Base-by-base conservation (phyloP, 148 eudicot genomes). In the Vaccinium myrtillus region DNA sequence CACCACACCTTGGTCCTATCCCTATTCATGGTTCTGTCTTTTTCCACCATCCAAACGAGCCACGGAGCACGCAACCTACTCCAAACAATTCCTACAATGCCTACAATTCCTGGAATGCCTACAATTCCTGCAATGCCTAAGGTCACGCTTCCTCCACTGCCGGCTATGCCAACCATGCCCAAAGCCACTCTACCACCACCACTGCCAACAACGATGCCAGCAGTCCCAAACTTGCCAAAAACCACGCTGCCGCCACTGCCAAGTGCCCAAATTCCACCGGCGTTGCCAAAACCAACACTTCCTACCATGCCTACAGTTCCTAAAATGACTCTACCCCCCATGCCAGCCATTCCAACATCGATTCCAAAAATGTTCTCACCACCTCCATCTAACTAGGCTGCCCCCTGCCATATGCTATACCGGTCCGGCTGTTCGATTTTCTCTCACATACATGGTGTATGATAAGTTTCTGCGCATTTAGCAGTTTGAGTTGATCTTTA, bases 21-120 rank as follows among this genome's bases (percentile, higher is more conserved):
- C 56, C 53, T 80, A 25, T 19, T 25, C 43, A 9, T 81, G 13
- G 25, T n/a, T 2, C 11, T 48, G 25, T 81, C 75, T 4, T 21
- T 81, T 48, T 81, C 83, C 49, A 63, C 59, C 54, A 65, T 65
- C 56, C 75, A 70, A 16, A 39, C 9, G 14, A 56, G 56, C 58
- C 39, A 75, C 11, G 86, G 43, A 12, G 70, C 86, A 1, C 79
- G 83, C 13, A 73, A 39, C 36, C 79, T 85, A 19, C 83, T 85
- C 43, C 86, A 85, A 63, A 70, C 83, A 15, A 14, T 36, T 53
- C 86, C 86, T 1, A 61, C 82, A 39, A 19, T 67, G 0, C 86
- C 83, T 6, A 50, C 69, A 8, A 21, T 61, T 10, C 69, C 69
- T 6, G 6, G 27, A 19, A 21, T n/a, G 0, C 69, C 69, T 8